Evolutionary conservation across 305 asterid species (phyloP), one percentile per base, ranked within the genome.

Genomic region (Fraxinus albicans): DNA sequence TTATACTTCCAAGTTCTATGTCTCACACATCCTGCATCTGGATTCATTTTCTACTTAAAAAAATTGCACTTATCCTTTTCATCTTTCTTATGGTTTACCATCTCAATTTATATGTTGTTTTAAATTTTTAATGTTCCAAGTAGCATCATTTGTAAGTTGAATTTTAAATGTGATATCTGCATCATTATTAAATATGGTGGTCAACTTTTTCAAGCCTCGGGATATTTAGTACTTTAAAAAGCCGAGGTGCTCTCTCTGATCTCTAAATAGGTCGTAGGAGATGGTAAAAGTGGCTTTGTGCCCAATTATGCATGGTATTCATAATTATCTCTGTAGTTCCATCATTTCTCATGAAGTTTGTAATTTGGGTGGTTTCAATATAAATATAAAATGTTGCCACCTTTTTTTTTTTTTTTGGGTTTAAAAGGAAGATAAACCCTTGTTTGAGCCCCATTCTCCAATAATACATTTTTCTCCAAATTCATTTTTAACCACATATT

Each of bases 31-130:
- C 44, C 0, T 74, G 23, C 69, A 80, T 55, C n/a, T 38, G 29
- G 65, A 67, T 17, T 77, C 42, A 25, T 65, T 63, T 23, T 65
- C 73, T 65, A 23, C 79, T 77, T 79, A 34, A 69, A 42, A 76
- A 47, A 77, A 29, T 36, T 80, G 60, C 23, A 50, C 42, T 8
- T 17, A 9, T 55, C 65, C 65, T 53, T 58, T 73, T 81, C 44
- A 23, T 81, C 29, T 73, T 53, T 35, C 23, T 65, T 25, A 9
- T 34, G 12, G 63, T 33, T 78, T 70, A 69, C 36, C 8, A 38
- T 3, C 3, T 55, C 25, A n/a, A 55, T 55, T 5, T 55, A 55
- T 17, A n/a, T 55, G 65, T 55, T 55, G 65, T 55, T 55, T 55
- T 6, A 15, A 47, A 13, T 13, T 47, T 47, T 13, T 12, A 15